These are phyloP conservation scores for Vitellaria paradoxa DNA, from an alignment of 179 eudicot species.

Conservation along the genomic window DNA sequence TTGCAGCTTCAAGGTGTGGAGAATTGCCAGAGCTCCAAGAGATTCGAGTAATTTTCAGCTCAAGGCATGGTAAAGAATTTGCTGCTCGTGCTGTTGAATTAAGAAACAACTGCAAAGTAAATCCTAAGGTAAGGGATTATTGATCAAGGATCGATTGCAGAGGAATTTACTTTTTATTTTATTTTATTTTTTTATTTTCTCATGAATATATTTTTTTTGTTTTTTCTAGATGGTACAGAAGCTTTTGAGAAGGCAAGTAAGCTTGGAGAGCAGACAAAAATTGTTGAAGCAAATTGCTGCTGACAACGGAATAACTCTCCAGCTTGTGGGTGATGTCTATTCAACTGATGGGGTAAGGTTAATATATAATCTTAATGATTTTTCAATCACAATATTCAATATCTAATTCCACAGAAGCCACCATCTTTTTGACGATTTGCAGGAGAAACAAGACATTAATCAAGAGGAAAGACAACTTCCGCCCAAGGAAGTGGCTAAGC, in stretches of 20 bases:
- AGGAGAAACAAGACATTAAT: slow-evolving; percentile 15
- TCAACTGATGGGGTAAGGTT: slow-evolving; percentile 9
- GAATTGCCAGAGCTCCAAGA: slow-evolving; percentile 72
- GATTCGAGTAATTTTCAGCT: slow-evolving; percentile 40
- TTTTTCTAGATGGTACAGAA: slow-evolving; percentile 40
- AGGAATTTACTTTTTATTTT: background rate
- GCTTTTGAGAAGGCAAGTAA: slow-evolving; percentile 36
- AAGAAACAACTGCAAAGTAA: slow-evolving; percentile 47
- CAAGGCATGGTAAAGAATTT: slow-evolving; percentile 55
- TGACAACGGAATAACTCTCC: slow-evolving; percentile 34
- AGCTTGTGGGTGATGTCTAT: slow-evolving; percentile 13
- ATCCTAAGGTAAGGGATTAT: slow-evolving; percentile 41
- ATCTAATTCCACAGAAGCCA: background rate
- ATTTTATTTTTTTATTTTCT: background rate
- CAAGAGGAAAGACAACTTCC: slow-evolving; percentile 9
- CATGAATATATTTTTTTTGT: background rate
- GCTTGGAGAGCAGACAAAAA: slow-evolving; percentile 34
- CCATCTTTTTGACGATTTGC: slow-evolving; percentile 14
- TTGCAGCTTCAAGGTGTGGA: slow-evolving; percentile 64
- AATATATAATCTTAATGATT: background rate
- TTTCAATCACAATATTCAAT: background rate
- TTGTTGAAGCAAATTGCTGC: slow-evolving; percentile 46
- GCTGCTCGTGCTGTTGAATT: slow-evolving; percentile 40
- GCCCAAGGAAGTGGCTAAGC: slow-evolving; percentile 4
- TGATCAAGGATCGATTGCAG: background rate